A percentile compares a stretch with the other conserved stretches of the same genome.
Evolutionary conservation across 495 filamentous ascomycete genomes (phyloP).

Genomic region (Lepraria neglecta): DNA sequence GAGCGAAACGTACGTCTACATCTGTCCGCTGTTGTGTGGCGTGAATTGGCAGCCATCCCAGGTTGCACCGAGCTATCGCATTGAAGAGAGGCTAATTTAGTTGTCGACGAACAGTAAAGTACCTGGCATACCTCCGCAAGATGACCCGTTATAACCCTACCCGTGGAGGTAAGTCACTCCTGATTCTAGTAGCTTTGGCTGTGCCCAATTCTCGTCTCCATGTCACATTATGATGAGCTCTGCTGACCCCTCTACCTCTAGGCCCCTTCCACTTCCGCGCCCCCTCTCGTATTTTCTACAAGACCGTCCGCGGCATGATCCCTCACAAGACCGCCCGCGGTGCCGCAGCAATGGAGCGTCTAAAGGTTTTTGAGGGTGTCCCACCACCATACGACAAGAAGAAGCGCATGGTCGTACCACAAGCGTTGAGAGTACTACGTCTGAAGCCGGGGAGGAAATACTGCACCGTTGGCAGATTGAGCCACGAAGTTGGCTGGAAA

Average conservation of each 20-base stretch:
- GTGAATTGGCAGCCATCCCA: background rate
- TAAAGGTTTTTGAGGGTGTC: slow-evolving; percentile 99
- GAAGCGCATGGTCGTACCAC: slow-evolving; percentile 98
- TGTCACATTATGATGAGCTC: background rate
- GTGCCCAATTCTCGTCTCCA: background rate
- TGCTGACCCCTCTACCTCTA: slow-evolving; percentile 41
- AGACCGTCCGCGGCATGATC: slow-evolving; percentile 99
- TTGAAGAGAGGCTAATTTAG: slow-evolving; percentile 34
- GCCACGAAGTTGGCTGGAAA: slow-evolving; percentile 99
- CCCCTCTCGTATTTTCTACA: slow-evolving; percentile 98
- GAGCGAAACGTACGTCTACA: slow-evolving; percentile 83
- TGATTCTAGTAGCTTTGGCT: slow-evolving; percentile 23
- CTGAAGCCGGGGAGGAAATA: slow-evolving; percentile 98
- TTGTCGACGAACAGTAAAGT: slow-evolving; percentile 74
- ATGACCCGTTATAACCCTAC: slow-evolving; percentile 99
- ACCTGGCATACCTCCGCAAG: slow-evolving; percentile 99
- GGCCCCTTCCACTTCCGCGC: slow-evolving; percentile 99
- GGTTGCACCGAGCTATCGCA: background rate
- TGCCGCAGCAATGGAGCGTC: slow-evolving; percentile 89
- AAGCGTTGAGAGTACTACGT: slow-evolving; percentile 89
- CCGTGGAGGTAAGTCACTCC: slow-evolving; percentile 67
- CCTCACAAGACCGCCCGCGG: slow-evolving; percentile 99
- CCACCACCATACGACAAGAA: slow-evolving; percentile 98
- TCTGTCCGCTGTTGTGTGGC: background rate
- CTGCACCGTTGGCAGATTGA: slow-evolving; percentile 95